These are phyloP conservation scores for Debaryomyces coudertii DNA, from an alignment of 1,139 yeast species.

Conservation along the genomic window DNA sequence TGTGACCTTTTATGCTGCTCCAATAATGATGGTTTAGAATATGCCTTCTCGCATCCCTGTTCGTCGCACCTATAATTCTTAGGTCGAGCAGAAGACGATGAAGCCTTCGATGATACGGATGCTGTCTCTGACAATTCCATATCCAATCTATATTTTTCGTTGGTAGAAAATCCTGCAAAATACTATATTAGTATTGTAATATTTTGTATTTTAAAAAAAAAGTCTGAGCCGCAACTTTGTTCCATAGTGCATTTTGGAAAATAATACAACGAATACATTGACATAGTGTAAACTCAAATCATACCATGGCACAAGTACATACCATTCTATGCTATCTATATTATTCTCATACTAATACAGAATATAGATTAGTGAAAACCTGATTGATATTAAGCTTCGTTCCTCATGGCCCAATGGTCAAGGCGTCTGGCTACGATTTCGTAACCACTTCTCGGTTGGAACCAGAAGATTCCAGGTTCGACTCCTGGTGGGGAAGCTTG, in stretches of 20 bases:
- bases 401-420: conserved; percentile 62
- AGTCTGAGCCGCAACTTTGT: conserved; percentile 2
- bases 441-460: conserved; percentile 53
- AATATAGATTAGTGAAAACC: neutral
- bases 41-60: conserved; percentile 73
- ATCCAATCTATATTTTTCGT: neutral
- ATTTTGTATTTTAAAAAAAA: neutral
- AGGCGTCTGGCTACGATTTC: conserved; percentile 58
- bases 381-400: conserved; percentile 39
- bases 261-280: too few species aligned
- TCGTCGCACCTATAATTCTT: conserved; percentile 64
- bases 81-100: conserved; percentile 42
- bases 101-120: conserved; percentile 3
- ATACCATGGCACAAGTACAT: too few species aligned
- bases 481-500: conserved; percentile 91
- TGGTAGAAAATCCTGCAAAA: neutral
- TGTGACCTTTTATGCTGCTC: conserved; percentile 84
- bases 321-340: too few species aligned
- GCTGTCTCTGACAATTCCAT: conserved; percentile 6
- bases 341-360: neutral
- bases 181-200: neutral
- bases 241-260: neutral
- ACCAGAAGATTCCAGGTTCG: conserved; percentile 96
- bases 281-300: too few species aligned
- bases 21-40: conserved; percentile 77